Evolutionary conservation across 192 early-diverging fungal species (phyloP).

Genomic region (Coemansia sp.): DNA sequence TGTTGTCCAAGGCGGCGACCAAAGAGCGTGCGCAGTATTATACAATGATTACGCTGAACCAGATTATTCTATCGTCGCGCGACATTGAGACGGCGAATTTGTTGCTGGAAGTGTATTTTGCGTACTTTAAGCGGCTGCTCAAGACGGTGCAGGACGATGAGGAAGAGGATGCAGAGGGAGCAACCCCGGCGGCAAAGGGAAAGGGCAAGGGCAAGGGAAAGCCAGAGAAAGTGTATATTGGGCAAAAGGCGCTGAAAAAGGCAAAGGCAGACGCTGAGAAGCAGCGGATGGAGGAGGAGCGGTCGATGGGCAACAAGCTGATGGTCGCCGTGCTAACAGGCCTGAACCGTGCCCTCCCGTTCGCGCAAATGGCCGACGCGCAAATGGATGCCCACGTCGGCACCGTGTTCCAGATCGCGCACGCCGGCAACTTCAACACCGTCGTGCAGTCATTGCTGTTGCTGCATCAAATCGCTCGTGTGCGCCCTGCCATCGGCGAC

Average conservation of each 20-base stretch:
- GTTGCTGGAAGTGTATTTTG: conserved; percentile 89
- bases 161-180: conserved; percentile 34
- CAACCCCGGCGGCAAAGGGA: conserved; percentile 36
- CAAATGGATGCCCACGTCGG: conserved; percentile 80
- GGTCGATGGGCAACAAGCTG: conserved; percentile 66
- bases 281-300: conserved; percentile 48
- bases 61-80: conserved; percentile 76
- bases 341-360: conserved; percentile 93
- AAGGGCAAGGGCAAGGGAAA: conserved; percentile 17
- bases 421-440: conserved; percentile 87
- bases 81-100: conserved; percentile 76
- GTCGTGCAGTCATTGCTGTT: conserved; percentile 90
- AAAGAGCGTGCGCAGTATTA: conserved; percentile 86
- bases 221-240: conserved; percentile 36
- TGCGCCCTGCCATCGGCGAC: conserved; percentile 61
- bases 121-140: conserved; percentile 81
- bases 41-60: conserved; percentile 86
- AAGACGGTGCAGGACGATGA: conserved; percentile 54
- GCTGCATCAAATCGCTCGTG: conserved; percentile 63
- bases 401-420: conserved; percentile 87
- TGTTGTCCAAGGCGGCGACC: conserved; percentile 68
- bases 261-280: conserved; percentile 52
- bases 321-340: conserved; percentile 89
- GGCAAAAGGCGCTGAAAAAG: conserved; percentile 46
- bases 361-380: conserved; percentile 74